Evolutionary conservation across 208 protist genomes (phyloP).

Genomic region (Acanthamoeba divionensis): DNA sequence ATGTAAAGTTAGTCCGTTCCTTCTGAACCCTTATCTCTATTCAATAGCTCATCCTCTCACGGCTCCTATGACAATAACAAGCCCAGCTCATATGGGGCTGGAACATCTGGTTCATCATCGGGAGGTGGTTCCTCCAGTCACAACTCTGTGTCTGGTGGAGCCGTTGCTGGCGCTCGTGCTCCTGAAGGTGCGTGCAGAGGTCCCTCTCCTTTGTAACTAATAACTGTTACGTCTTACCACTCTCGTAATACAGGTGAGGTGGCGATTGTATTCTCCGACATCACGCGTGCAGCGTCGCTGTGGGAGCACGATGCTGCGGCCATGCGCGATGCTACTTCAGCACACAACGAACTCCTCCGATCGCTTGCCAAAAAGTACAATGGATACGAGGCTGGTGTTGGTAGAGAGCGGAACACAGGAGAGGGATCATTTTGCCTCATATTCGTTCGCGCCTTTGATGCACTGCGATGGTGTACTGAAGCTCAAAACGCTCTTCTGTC

Average conservation of each 20-base stretch:
- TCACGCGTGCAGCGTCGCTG: neutral
- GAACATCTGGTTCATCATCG: neutral
- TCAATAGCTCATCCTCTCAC: neutral
- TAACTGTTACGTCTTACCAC: neutral
- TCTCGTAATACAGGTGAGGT: neutral
- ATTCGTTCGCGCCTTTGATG: neutral
- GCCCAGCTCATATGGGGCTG: neutral
- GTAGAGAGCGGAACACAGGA: neutral
- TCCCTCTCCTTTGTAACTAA: neutral
- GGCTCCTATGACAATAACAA: neutral
- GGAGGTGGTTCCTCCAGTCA: neutral
- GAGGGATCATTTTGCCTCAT: slow-evolving; percentile 37
- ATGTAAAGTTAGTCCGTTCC: neutral
- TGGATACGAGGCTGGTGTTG: slow-evolving; percentile 9
- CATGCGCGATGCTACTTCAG: neutral
- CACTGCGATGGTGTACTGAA: neutral
- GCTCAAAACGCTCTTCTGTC: neutral
- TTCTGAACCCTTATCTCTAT: neutral
- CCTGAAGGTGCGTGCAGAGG: neutral
- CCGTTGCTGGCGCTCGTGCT: neutral
- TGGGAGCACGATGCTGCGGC: neutral
- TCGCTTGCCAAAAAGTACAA: neutral
- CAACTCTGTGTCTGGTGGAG: neutral
- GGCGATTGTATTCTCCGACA: slow-evolving; percentile 18
- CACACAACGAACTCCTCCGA: neutral